Percentiles rank a stretch among this genome's conserved stretches.
phyloP scores from a whole-genome alignment of 1,284 basidiomycete genomes.

The Sphagnurus paluster region DNA sequence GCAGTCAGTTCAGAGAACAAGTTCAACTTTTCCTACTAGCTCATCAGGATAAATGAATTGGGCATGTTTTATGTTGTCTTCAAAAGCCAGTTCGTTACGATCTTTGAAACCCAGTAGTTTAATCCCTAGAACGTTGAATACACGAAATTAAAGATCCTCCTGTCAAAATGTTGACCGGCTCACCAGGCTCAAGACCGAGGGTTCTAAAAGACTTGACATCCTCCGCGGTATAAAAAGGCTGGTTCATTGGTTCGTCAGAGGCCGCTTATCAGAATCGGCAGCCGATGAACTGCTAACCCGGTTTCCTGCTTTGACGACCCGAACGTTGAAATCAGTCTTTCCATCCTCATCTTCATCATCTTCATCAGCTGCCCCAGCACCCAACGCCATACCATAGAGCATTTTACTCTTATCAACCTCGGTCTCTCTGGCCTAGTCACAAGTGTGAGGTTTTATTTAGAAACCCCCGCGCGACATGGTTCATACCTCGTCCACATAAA shows the following conservation, averaged over 20 bases:
- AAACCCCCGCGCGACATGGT: neutral
- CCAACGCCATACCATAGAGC: constrained; percentile 62
- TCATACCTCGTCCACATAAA: constrained; percentile 78
- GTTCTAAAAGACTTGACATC: constrained; percentile 84
- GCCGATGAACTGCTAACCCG: constrained; percentile 40
- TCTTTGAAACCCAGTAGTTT: constrained; percentile 93
- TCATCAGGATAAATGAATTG: constrained; percentile 95
- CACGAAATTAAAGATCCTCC: neutral
- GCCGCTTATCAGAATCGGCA: neutral
- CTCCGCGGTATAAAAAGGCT: constrained; percentile 86
- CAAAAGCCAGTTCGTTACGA: constrained; percentile 67
- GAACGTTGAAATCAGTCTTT: constrained; percentile 26
- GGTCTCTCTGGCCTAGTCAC: constrained; percentile 52
- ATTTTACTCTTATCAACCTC: constrained; percentile 60
- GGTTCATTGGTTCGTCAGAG: neutral
- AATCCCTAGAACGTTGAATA: constrained; percentile 51
- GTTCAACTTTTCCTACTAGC: constrained; percentile 49
- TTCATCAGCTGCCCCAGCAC: constrained; percentile 44
- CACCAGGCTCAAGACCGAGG: constrained; percentile 74
- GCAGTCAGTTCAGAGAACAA: neutral
- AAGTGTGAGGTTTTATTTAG: neutral
- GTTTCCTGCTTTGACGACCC: constrained; percentile 48
- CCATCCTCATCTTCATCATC: constrained; percentile 38
- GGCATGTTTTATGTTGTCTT: constrained; percentile 92
- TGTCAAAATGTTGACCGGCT: constrained; percentile 1